Conservation (phyloP, 2,329 filamentous ascomycete genomes). For the Pyricularia sp. region DNA sequence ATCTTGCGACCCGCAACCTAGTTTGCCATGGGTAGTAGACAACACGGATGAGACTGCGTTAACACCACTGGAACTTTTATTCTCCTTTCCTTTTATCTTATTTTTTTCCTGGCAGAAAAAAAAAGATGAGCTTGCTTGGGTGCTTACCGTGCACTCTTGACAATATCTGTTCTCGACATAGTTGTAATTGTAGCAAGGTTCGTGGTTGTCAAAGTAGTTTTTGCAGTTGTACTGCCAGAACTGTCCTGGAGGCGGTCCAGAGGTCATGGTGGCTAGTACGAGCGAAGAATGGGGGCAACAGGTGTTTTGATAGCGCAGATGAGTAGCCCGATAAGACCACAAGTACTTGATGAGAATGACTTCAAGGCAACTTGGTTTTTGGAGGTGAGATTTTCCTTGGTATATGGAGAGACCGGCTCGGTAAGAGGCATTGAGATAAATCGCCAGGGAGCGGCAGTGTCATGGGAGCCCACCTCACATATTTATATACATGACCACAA, state of each 20-base stretch:
- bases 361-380: too few relatives aligned
- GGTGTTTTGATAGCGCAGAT: background rate
- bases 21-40: background rate
- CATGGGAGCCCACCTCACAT: background rate
- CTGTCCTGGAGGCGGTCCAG: background rate
- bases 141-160: background rate
- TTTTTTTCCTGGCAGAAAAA: background rate
- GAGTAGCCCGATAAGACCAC: background rate
- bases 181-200: background rate
- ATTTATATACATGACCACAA: background rate
- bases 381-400: too few relatives aligned
- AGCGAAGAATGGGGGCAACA: background rate
- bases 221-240: conserved; percentile 1
- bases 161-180: background rate
- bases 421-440: background rate
- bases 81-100: too few relatives aligned
- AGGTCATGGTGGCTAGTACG: background rate
- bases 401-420: background rate
- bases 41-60: background rate
- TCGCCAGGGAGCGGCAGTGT: background rate
- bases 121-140: background rate
- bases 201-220: background rate
- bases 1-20: background rate
- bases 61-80: background rate
- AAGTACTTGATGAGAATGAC: background rate